A percentile compares a stretch with the other conserved stretches of the same genome.
phyloP scores from a whole-genome alignment of 352 stramenopile genomes.

The Globisporangium recalcitrans region DNA sequence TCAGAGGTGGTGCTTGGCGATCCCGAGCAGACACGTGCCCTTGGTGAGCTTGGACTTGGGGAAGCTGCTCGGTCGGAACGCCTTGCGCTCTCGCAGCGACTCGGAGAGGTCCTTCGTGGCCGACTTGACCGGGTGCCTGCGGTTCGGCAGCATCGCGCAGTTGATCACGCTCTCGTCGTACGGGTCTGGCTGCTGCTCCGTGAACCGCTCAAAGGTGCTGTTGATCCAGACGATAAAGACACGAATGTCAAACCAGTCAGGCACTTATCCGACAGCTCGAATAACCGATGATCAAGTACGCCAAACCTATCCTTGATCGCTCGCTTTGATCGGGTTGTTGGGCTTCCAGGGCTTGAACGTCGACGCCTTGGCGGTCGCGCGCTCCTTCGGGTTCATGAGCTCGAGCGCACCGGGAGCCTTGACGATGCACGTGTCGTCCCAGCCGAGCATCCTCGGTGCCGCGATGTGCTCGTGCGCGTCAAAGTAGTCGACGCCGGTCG shows the following conservation, averaged over 20 bases:
- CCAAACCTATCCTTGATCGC: constrained; percentile 41
- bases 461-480: constrained; percentile 70
- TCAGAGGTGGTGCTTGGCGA: constrained; percentile 68
- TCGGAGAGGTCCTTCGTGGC: constrained; percentile 55
- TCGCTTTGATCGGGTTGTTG: constrained; percentile 58
- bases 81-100: constrained; percentile 60
- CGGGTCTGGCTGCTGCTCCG: constrained; percentile 52
- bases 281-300: neutral
- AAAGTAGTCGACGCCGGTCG: constrained; percentile 61
- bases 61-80: constrained; percentile 52
- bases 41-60: constrained; percentile 76
- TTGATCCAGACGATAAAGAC: neutral
- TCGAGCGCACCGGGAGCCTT: constrained; percentile 50
- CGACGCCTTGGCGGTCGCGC: constrained; percentile 37
- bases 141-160: constrained; percentile 63
- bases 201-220: constrained; percentile 66
- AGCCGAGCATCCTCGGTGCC: constrained; percentile 49
- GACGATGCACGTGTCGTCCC: constrained; percentile 63
- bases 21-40: constrained; percentile 65
- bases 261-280: neutral
- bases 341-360: constrained; percentile 68
- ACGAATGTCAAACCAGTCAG: neutral
- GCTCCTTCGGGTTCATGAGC: constrained; percentile 72
- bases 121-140: constrained; percentile 63
- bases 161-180: constrained; percentile 74